phyloP scores from a whole-genome alignment of 768 basidiomycete species.

The Saitozyma sp. region DNA sequence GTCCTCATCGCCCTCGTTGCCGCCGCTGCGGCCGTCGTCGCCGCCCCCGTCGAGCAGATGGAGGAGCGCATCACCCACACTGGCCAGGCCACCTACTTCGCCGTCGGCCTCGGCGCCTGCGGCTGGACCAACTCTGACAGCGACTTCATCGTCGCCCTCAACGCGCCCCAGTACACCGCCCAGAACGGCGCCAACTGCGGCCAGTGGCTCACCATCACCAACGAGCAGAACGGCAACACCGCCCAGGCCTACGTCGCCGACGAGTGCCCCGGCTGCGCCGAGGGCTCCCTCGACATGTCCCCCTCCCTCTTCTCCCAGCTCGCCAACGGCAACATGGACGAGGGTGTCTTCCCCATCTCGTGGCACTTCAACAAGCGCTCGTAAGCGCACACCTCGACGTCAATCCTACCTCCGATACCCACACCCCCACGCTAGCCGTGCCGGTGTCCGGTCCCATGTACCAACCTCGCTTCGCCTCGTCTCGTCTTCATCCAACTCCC shows the following conservation, averaged over 20 bases:
- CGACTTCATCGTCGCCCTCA: conserved; percentile 43
- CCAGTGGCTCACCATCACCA: conserved; percentile 39
- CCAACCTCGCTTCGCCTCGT: too few relatives aligned
- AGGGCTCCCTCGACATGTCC: conserved; percentile 44
- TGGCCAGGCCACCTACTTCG: conserved; percentile 42
- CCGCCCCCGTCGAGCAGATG: conserved; percentile 12
- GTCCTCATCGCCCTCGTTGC: neutral
- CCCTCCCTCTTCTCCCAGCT: conserved; percentile 31
- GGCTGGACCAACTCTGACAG: conserved; percentile 31
- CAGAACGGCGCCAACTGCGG: conserved; percentile 33
- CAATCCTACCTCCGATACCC: too few relatives aligned
- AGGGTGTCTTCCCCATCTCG: conserved; percentile 38
- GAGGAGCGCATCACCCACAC: conserved; percentile 31
- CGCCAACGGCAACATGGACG: conserved; percentile 25
- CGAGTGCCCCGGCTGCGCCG: conserved; percentile 45
- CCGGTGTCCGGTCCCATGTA: too few relatives aligned
- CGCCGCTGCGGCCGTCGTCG: conserved; percentile 12
- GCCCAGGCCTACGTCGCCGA: conserved; percentile 40
- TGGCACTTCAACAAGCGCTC: conserved; percentile 34
- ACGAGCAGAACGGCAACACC: conserved; percentile 41
- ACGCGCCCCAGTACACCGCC: conserved; percentile 30
- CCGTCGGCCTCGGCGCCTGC: conserved; percentile 32
- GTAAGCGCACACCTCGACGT: conserved; percentile 7
- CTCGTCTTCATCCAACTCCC: too few relatives aligned
- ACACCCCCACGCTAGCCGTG: too few relatives aligned